Evolutionary conservation across 1,284 basidiomycete species (phyloP).

Genomic region (Ustilago trichophora): DNA sequence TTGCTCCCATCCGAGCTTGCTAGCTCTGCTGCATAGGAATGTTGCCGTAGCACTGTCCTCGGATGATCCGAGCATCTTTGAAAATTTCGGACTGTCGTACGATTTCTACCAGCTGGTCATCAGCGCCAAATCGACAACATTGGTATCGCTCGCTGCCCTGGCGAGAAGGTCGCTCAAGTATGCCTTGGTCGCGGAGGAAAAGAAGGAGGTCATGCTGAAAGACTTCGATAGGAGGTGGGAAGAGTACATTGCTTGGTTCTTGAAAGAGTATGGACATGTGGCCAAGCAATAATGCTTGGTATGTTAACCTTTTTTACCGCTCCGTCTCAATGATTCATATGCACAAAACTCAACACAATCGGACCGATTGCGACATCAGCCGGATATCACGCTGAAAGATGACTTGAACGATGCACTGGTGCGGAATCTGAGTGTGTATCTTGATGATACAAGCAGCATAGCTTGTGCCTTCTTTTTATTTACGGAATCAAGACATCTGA

Average conservation of each 20-base stretch:
- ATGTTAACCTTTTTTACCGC: no score
- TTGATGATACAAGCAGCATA: no score
- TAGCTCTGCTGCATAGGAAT: constrained; percentile 74
- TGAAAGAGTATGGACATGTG: constrained; percentile 10
- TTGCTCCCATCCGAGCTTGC: constrained; percentile 37
- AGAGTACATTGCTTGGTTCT: constrained; percentile 32
- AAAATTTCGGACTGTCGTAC: constrained; percentile 73
- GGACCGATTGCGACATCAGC: no score
- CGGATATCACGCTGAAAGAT: no score
- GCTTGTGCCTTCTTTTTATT: no score
- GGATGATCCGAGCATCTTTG: constrained; percentile 80
- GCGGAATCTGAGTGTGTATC: no score
- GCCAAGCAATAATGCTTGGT: neutral
- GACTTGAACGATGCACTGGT: no score
- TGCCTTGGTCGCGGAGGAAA: constrained; percentile 19
- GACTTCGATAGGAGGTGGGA: constrained; percentile 51
- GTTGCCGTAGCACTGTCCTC: constrained; percentile 76
- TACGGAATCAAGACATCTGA: no score
- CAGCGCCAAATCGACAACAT: constrained; percentile 21
- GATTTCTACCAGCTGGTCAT: constrained; percentile 54
- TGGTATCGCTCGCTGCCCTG: constrained; percentile 37
- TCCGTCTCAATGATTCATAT: no score
- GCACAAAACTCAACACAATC: no score
- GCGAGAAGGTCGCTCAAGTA: constrained; percentile 39
- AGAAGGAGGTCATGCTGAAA: constrained; percentile 14